Evolutionary conservation across 2,329 filamentous ascomycete genomes (phyloP).

Genomic region (Colletotrichum destructivum): DNA sequence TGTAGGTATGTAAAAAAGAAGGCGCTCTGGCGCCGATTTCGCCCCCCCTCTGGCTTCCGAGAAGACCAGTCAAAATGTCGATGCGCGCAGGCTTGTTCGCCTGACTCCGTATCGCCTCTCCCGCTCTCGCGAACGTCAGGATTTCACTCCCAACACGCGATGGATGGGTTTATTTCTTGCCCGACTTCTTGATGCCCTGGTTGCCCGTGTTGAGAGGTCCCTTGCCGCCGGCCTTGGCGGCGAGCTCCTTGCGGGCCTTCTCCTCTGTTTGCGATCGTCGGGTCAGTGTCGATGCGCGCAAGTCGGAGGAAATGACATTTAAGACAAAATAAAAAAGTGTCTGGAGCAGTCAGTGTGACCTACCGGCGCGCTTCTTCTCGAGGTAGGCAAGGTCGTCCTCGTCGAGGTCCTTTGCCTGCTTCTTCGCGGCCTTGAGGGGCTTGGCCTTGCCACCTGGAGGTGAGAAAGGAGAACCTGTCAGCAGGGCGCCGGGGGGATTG

Average conservation of each 20-base stretch:
- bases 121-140: background rate
- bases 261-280: conserved; percentile 69
- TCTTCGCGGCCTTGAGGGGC: conserved; percentile 92
- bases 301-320: background rate
- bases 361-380: conserved; percentile 89
- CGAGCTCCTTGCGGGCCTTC: conserved; percentile 87
- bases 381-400: conserved; percentile 89
- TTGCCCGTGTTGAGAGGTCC: conserved; percentile 87
- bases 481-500: conserved; percentile 1
- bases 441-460: conserved; percentile 82
- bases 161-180: conserved; percentile 82
- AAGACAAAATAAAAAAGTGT: background rate
- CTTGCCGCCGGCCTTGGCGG: conserved; percentile 87
- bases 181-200: conserved; percentile 97
- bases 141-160: no score
- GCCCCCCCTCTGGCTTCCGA: conserved; percentile 1
- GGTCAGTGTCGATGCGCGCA: conserved; percentile 15
- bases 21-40: conserved; percentile 12
- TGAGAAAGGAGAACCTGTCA: conserved; percentile 11
- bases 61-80: background rate
- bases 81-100: background rate
- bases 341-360: conserved; percentile 48
- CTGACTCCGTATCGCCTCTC: background rate
- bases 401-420: conserved; percentile 84
- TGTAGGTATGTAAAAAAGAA: conserved; percentile 39